Evolutionary conservation across 768 basidiomycete species (phyloP).

Genomic region (Brasilioporus rufonigricans): DNA sequence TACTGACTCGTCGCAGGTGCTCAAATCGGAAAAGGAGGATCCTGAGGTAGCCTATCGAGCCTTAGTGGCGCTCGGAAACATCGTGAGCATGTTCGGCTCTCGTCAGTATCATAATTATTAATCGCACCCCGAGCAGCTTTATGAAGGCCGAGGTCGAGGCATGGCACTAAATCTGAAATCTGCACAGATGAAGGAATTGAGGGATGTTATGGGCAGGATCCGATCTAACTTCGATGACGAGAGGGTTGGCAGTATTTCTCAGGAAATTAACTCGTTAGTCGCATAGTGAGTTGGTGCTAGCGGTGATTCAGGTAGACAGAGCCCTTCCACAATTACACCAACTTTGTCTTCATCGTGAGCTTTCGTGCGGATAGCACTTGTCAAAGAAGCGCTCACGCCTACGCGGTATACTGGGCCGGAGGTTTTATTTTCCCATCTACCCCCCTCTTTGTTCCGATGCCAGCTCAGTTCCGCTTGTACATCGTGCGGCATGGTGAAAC

Average conservation of each 20-base stretch:
- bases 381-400: no score
- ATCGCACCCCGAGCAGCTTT: slow-evolving; percentile 39
- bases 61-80: slow-evolving; percentile 71
- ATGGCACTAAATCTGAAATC: slow-evolving; percentile 32
- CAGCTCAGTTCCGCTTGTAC: slow-evolving; percentile 48
- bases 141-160: slow-evolving; percentile 41
- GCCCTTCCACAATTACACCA: not conserved
- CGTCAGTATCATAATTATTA: not conserved
- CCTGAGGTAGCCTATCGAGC: slow-evolving; percentile 70
- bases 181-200: slow-evolving; percentile 41
- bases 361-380: not conserved
- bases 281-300: slow-evolving; percentile 1
- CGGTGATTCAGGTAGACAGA: not conserved
- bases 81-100: slow-evolving; percentile 41
- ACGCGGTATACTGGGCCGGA: no score
- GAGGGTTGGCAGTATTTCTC: slow-evolving; percentile 49
- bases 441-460: slow-evolving; percentile 16
- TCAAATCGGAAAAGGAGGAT: slow-evolving; percentile 49
- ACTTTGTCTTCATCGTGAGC: not conserved
- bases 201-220: slow-evolving; percentile 38
- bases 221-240: slow-evolving; percentile 54
- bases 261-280: slow-evolving; percentile 47
- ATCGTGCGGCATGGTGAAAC: slow-evolving; percentile 82
- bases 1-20: slow-evolving; percentile 19
- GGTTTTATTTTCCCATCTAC: not conserved